Evolutionary conservation across 75 land plant species (phyloP), one percentile per base, ranked within the genome.

Genomic region (Picea glauca): DNA sequence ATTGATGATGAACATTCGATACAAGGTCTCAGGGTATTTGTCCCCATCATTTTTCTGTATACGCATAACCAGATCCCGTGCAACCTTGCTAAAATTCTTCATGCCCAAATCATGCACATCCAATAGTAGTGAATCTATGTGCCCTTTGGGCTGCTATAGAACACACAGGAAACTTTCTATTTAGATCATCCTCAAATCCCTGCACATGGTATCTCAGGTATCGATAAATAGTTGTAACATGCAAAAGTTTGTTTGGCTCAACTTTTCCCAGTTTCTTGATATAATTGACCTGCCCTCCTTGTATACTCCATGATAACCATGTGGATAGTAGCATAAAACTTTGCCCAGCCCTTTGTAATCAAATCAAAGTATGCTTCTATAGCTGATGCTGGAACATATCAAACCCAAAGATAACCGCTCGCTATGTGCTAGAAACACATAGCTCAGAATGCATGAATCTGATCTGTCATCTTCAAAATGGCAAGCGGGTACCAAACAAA

Each of bases 221-320:
- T 21, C 95, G 81, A 26, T 93, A 93, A 77, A 93, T 62, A 30
- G 90, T 93, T 13, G 95, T 93, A 17, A 93, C 93, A 60, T 86
- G 84, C 87, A 91, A 82, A 31, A 93, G 85, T 62, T 89, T 93
- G 83, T 85, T 89, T 11, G 91, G 83, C 9, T 93, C 93, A 76
- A 91, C 87, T 78, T 87, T 93, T 40, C 95, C 95, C 26, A 91
- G 74, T 64, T 86, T 80, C 79, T 91, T 91, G 62, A 93, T 93
- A 76, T 93, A 77, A 93, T 87, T 26, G 95, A 93, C 62, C 90
- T 87, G 50, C 95, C 95, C 38, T 93, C 93, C 80, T 91, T 93
- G 75, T 93, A 93, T 57, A 91, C 85, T 13, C 93, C 95, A 82
- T 93, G 95, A 83, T 90, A 78, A 58, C 95, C 91, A 26, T 93